Evolutionary conservation across 2,329 filamentous ascomycete species (phyloP), one percentile per base, ranked within the genome.

Genomic region (Sporothrix curviconia): DNA sequence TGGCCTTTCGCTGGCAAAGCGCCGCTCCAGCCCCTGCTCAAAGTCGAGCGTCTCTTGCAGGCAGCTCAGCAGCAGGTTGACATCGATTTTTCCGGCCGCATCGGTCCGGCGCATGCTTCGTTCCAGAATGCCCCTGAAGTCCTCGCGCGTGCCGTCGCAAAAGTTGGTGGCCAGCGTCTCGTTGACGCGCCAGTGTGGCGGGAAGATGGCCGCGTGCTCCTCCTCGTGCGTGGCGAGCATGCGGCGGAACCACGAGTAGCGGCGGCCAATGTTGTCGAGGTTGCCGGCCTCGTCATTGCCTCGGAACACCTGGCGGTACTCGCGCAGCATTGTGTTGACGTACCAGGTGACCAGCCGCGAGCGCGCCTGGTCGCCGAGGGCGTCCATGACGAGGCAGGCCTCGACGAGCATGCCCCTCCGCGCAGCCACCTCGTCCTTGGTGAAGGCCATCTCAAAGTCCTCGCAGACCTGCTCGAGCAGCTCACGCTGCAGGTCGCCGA

Each of bases 391-490:
- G 62, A 89, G 77, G 69, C 94, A 97, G 0, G 90, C 91, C 72
- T 99, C 94, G 36, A 87, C 78, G 57, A 99, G 79, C 69, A 86
- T 85, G 14, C 78, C 81, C 63, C 83, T 84, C 63, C 85, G 85
- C 58, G 83, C 76, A 3, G 78, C 77, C 14, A 96, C 84, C 71
- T 97, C 92, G 22, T 84, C 86, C 71, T 92, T 95, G 19, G 92
- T 87, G 72, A 97, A 99, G 0, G 89, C 88, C 59, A 96, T 82
- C 76, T 99, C 94, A 69, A 99, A 99, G 72, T 99, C 94, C 73
- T 97, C 94, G 70, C 94, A 99, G n/a, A 99, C 87, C 72, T 99
- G 94, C 74, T 99, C 94, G 58, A 96, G 76, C 59, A 99, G 75
- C 70, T 96, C 92, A 60, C 92, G 79, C 74, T 99, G 94, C 62